Percentiles rank a stretch among this genome's conserved stretches.
Evolutionary conservation across 306 rosid genomes (phyloP).

Genomic region (Lithocarpus polystachyus): DNA sequence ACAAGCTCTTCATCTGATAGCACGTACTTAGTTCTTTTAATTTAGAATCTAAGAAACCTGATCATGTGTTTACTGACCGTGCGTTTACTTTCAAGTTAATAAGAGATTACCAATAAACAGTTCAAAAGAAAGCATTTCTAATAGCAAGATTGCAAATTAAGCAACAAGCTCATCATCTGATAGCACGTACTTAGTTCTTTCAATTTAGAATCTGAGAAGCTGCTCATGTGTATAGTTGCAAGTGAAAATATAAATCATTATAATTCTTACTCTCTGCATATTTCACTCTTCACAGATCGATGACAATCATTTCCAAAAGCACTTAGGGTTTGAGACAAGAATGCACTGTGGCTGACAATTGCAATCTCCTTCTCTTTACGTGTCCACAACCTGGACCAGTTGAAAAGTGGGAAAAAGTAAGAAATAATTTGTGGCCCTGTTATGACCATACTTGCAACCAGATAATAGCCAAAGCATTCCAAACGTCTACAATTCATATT

Average conservation of each 20-base stretch:
- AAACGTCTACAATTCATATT: not conserved
- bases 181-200: not conserved
- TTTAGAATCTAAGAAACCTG: not conserved
- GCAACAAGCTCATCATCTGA: not conserved
- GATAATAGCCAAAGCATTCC: not conserved
- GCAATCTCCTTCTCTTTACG: conserved; percentile 92
- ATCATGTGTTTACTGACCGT: not conserved
- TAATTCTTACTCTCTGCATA: conserved; percentile 59
- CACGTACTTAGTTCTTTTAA: not conserved
- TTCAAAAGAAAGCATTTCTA: not conserved
- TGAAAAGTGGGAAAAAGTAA: not conserved
- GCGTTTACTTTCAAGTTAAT: not conserved
- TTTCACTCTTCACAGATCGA: conserved; percentile 66
- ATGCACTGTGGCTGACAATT: conserved; percentile 72
- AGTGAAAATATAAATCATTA: not conserved
- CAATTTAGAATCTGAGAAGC: not conserved
- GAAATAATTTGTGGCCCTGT: not conserved
- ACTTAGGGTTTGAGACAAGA: conserved; percentile 58
- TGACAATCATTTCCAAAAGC: conserved; percentile 86
- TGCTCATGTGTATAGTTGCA: not conserved
- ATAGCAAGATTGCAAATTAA: not conserved
- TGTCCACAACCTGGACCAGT: conserved; percentile 80
- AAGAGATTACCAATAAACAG: not conserved
- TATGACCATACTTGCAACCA: conserved; percentile 9
- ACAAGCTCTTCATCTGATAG: not conserved